These are phyloP conservation scores for Fusarium sp. DNA, from an alignment of 2,329 filamentous ascomycete species.

Conservation along the genomic window DNA sequence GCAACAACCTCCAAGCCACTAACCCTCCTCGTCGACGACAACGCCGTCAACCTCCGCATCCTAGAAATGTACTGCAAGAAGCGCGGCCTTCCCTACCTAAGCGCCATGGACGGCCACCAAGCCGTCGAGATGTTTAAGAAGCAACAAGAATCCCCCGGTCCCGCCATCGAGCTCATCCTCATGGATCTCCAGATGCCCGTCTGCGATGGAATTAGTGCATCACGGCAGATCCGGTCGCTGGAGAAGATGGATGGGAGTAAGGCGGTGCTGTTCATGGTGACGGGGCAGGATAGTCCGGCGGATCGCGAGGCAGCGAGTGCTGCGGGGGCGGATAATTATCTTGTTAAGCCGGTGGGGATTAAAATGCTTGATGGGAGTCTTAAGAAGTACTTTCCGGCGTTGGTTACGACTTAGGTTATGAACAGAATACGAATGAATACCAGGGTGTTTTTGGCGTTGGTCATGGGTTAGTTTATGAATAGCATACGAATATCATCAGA, in stretches of 20 bases:
- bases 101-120: conserved; percentile 57
- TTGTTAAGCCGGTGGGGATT: conserved; percentile 42
- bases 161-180: conserved; percentile 37
- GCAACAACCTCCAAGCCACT: conserved; percentile 24
- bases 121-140: conserved; percentile 51
- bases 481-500: too few relatives aligned
- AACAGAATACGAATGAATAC: conserved; percentile 8
- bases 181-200: conserved; percentile 48
- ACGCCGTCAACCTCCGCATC: conserved; percentile 60
- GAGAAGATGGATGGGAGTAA: conserved; percentile 29
- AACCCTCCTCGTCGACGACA: conserved; percentile 59
- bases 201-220: conserved; percentile 45
- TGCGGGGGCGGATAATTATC: conserved; percentile 42
- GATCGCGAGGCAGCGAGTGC: conserved; percentile 30
- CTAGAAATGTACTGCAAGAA: conserved; percentile 59
- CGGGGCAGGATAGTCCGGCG: conserved; percentile 42
- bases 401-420: not conserved
- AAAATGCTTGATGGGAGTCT: conserved; percentile 31
- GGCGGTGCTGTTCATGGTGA: conserved; percentile 42
- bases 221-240: conserved; percentile 38
- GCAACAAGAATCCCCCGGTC: conserved; percentile 24
- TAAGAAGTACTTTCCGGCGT: conserved; percentile 28
- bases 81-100: conserved; percentile 54
- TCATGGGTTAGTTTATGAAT: too few relatives aligned
- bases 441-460: too few relatives aligned